These are phyloP conservation scores for Salix arbutifolia DNA, from an alignment of 345 rosid species.

Conservation along the genomic window DNA sequence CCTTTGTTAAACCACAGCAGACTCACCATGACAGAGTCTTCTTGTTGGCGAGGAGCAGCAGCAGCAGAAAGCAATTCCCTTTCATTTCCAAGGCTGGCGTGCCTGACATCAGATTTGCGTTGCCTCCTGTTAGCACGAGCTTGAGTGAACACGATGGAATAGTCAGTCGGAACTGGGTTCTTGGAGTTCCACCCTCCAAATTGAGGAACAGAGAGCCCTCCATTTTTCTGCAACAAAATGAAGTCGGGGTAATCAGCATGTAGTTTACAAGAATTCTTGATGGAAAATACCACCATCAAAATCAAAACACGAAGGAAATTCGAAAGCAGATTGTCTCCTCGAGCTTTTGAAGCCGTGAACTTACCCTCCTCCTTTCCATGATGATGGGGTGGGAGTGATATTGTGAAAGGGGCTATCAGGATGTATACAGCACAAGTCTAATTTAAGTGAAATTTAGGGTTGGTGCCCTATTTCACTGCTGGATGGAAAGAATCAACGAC, in stretches of 20 bases:
- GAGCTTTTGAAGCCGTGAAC: background rate
- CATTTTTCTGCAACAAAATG: constrained; percentile 29
- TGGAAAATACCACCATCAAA: background rate
- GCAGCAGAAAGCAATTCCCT: constrained; percentile 36
- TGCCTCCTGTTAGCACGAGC: constrained; percentile 76
- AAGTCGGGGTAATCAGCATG: background rate
- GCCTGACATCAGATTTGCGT: constrained; percentile 36
- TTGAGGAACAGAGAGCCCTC: constrained; percentile 58
- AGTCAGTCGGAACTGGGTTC: constrained; percentile 41
- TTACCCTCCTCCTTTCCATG: background rate
- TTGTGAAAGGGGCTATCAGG: background rate
- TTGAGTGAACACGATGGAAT: constrained; percentile 56
- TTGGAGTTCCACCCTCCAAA: constrained; percentile 79
- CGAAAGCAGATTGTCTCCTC: background rate
- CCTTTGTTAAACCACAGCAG: background rate
- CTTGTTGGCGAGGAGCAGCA: constrained; percentile 17
- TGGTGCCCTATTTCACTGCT: background rate
- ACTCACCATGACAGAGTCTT: constrained; percentile 52
- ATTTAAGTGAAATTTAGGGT: background rate
- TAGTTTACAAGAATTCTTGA: background rate
- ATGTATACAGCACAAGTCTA: background rate
- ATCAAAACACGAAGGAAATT: background rate
- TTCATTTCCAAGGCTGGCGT: constrained; percentile 48
- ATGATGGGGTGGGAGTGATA: background rate
- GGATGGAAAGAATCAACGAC: background rate